Evolutionary conservation across 129 eudicot species (phyloP).

Genomic region (Scalesia atractyloides): DNA sequence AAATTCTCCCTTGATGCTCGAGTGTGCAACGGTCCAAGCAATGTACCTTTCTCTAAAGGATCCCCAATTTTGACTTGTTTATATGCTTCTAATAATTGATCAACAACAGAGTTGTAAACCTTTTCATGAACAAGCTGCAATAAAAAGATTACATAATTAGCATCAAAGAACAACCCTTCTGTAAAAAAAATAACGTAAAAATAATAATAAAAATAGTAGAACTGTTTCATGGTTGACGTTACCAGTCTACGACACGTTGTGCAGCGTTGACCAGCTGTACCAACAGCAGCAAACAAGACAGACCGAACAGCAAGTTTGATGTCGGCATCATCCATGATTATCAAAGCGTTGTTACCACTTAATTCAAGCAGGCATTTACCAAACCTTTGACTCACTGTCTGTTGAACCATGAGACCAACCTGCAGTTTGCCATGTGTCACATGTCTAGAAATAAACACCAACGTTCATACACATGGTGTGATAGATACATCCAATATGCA

Average conservation of each 20-base stretch:
- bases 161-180: conserved; percentile 11
- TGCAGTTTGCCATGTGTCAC: conserved; percentile 25
- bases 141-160: not conserved
- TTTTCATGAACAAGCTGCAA: conserved; percentile 84
- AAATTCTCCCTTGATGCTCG: conserved; percentile 69
- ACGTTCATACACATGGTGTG: not conserved
- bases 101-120: conserved; percentile 69
- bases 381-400: conserved; percentile 76
- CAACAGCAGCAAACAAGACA: conserved; percentile 96
- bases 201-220: no score
- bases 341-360: conserved; percentile 93
- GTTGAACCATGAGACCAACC: conserved; percentile 96
- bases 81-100: conserved; percentile 68
- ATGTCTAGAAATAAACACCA: conserved; percentile 5
- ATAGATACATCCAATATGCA: not conserved
- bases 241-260: conserved; percentile 98
- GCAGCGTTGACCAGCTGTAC: conserved; percentile 99
- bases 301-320: conserved; percentile 84
- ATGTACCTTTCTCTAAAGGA: conserved; percentile 82
- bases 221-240: conserved; percentile 36
- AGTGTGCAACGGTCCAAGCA: conserved; percentile 96
- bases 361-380: conserved; percentile 96
- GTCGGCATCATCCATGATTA: conserved; percentile 96
- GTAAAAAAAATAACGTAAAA: no score
- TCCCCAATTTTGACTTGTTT: conserved; percentile 92